phyloP scores from a whole-genome alignment of 257 asterid species.

The Plantago elongata region DNA sequence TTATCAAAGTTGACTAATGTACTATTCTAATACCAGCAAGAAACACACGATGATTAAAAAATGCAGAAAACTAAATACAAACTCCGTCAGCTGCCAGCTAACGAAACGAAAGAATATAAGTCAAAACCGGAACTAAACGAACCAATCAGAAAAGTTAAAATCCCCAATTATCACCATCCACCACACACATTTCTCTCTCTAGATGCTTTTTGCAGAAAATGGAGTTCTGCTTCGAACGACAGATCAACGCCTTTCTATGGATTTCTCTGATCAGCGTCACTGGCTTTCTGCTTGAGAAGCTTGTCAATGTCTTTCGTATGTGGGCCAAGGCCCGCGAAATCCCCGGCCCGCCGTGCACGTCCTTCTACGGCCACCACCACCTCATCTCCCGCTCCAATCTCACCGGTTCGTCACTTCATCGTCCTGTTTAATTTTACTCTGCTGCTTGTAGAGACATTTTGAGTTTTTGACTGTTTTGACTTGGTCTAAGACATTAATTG shows the following conservation, averaged over 20 bases:
- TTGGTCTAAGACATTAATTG: slow-evolving; percentile 7
- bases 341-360: slow-evolving; percentile 37
- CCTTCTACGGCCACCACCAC: slow-evolving; percentile 39
- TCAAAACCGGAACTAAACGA: neutral
- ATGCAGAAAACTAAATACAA: neutral
- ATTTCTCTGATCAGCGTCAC: slow-evolving; percentile 24
- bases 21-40: too few species aligned
- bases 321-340: slow-evolving; percentile 35
- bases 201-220: slow-evolving; percentile 10
- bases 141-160: slow-evolving; percentile 1
- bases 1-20: too few species aligned
- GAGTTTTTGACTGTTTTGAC: slow-evolving; percentile 25
- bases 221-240: slow-evolving; percentile 26
- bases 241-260: slow-evolving; percentile 39
- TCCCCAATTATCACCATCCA: neutral
- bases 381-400: slow-evolving; percentile 35
- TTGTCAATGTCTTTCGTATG: slow-evolving; percentile 25
- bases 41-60: neutral
- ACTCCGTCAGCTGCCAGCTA: neutral
- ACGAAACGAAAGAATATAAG: neutral
- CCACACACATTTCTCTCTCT: too few species aligned
- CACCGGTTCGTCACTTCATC: slow-evolving; percentile 25
- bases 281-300: slow-evolving; percentile 27
- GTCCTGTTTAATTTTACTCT: neutral
- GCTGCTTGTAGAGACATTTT: slow-evolving; percentile 23